These are phyloP conservation scores for Carex scoparia DNA, from an alignment of 176 grass and related monocot species.

Conservation along the genomic window DNA sequence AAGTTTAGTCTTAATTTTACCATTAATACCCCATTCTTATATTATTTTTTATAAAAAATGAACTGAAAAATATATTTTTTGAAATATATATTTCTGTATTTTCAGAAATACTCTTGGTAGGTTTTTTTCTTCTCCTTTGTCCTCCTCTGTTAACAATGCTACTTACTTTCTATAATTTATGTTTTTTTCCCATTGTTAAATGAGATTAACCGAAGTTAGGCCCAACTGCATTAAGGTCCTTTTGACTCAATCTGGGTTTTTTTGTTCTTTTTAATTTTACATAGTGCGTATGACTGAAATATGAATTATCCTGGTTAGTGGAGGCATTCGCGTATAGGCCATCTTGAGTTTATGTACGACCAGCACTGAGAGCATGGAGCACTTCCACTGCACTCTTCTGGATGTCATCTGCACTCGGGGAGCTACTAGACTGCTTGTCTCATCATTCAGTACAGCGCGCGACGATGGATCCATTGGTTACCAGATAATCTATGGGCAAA, in stretches of 20 bases:
- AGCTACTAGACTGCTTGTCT: too few species aligned
- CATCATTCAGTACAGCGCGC: conserved; percentile 57
- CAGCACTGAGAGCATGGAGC: conserved; percentile 94
- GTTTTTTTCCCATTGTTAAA: background rate
- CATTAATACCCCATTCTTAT: too few species aligned
- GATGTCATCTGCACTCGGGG: conserved; percentile 39
- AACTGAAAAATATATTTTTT: too few species aligned
- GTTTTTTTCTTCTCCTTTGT: too few species aligned
- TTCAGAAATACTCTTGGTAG: too few species aligned
- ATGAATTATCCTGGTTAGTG: conserved; percentile 16
- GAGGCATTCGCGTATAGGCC: conserved; percentile 76
- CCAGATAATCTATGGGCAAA: conserved; percentile 61
- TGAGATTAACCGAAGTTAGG: background rate
- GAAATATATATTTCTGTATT: too few species aligned
- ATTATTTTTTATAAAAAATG: too few species aligned
- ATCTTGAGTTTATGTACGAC: conserved; percentile 92
- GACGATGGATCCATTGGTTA: conserved; percentile 49
- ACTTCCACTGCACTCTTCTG: conserved; percentile 63
- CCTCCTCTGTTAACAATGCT: background rate
- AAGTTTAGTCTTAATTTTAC: too few species aligned
- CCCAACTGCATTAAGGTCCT: background rate
- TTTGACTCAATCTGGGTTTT: background rate
- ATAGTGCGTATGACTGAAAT: background rate
- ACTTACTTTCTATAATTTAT: background rate
- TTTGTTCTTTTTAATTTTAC: background rate